phyloP scores from a whole-genome alignment of 2,329 filamentous ascomycete species.

The Elsinoe perseae region DNA sequence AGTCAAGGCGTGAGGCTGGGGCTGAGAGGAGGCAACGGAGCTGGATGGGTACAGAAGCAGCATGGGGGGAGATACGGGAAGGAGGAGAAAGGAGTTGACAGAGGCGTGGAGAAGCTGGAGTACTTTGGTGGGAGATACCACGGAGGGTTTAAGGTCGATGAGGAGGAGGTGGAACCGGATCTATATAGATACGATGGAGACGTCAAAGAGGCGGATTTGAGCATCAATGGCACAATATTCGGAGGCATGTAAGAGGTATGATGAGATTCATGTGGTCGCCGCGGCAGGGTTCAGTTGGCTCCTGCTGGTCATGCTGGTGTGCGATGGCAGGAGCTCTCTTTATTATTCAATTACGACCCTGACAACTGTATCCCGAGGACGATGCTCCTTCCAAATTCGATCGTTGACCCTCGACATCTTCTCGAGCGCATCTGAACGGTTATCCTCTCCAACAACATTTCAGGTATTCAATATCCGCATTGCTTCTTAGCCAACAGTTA shows the following conservation, averaged over 20 bases:
- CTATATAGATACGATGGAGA: constrained; percentile 20
- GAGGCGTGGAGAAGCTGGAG: constrained; percentile 21
- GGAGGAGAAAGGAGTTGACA: constrained; percentile 18
- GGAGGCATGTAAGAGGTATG: neutral
- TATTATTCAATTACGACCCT: no score
- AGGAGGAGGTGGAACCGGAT: constrained; percentile 25
- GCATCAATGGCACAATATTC: neutral
- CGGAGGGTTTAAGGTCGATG: constrained; percentile 21
- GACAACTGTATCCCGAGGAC: no score
- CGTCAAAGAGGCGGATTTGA: constrained; percentile 31
- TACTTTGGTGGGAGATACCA: constrained; percentile 27
- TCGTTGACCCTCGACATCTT: no score
- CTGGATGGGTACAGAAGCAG: constrained; percentile 13
- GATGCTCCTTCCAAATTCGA: no score
- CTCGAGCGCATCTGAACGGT: no score
- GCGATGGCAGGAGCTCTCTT: no score
- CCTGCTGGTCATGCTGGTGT: no score
- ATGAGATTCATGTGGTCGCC: no score
- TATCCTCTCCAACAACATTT: no score
- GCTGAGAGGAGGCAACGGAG: constrained; percentile 22
- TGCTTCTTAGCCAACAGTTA: no score
- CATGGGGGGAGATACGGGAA: neutral
- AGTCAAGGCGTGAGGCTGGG: constrained; percentile 28
- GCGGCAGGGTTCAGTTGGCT: no score
- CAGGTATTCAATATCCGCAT: no score